Conservation (phyloP, 2,329 filamentous ascomycete species). For the Colletotrichum spinosum region DNA sequence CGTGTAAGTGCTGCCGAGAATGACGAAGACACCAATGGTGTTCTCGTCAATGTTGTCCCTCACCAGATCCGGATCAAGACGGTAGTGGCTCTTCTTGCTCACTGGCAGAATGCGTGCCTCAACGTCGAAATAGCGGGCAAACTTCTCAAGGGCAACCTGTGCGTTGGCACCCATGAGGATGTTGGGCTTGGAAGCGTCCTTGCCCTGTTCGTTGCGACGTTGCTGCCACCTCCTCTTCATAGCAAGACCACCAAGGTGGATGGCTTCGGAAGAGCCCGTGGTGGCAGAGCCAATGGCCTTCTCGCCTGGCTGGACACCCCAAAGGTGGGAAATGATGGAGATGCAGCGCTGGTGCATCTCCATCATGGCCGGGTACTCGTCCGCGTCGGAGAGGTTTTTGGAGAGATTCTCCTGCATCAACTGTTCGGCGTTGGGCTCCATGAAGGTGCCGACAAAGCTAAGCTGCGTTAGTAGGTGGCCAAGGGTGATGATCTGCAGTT, state of each 20-base stretch:
- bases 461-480: conserved; percentile 10
- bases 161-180: conserved; percentile 82
- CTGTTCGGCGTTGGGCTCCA: conserved; percentile 73
- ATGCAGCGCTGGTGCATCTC: conserved; percentile 75
- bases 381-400: conserved; percentile 80
- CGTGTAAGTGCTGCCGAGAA: conserved; percentile 78
- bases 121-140: conserved; percentile 80
- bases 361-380: conserved; percentile 70
- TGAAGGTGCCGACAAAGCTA: conserved; percentile 78
- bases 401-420: conserved; percentile 76
- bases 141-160: conserved; percentile 79
- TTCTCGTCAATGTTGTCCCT: conserved; percentile 79
- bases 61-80: conserved; percentile 73
- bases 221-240: conserved; percentile 84
- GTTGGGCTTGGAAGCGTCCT: conserved; percentile 74
- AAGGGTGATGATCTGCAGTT: not conserved
- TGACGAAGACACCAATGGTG: conserved; percentile 81
- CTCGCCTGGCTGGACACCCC: conserved; percentile 71
- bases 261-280: conserved; percentile 78
- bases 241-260: conserved; percentile 76
- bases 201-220: conserved; percentile 67
- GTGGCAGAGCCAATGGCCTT: conserved; percentile 77
- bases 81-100: conserved; percentile 68
- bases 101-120: conserved; percentile 75
- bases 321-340: conserved; percentile 75